These are phyloP conservation scores for Jimgerdemannia flammicorona DNA, from an alignment of 192 early-diverging fungal species.

Conservation along the genomic window DNA sequence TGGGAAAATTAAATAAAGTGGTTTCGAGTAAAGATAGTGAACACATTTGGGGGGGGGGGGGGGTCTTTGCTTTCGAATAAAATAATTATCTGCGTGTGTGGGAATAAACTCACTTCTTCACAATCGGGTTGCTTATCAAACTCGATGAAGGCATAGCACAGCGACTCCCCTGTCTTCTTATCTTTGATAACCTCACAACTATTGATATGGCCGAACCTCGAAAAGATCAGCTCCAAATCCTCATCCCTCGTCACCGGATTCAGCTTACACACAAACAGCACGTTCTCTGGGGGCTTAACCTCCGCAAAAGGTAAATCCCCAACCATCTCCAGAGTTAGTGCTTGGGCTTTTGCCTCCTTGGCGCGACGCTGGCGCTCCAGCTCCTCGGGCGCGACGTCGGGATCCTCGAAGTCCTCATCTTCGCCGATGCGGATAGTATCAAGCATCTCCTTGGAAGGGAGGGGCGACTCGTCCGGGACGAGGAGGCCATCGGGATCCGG, in stretches of 20 bases:
- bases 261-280: constrained; percentile 94
- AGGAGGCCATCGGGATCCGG: constrained; percentile 69
- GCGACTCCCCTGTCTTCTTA: constrained; percentile 71
- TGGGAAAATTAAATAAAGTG: no score
- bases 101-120: constrained; percentile 52
- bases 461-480: constrained; percentile 68
- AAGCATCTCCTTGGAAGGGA: constrained; percentile 70
- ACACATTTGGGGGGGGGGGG: not conserved
- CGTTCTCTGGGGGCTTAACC: constrained; percentile 94
- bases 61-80: not conserved
- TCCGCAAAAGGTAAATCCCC: constrained; percentile 97
- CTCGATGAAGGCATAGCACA: constrained; percentile 96
- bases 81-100: not conserved
- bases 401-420: constrained; percentile 64
- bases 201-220: constrained; percentile 81
- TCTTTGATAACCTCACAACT: constrained; percentile 94
- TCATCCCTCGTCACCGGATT: constrained; percentile 88
- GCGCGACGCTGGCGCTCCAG: constrained; percentile 62
- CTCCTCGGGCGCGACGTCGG: constrained; percentile 55
- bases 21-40: no score
- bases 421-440: constrained; percentile 73
- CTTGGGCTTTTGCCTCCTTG: constrained; percentile 77
- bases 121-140: constrained; percentile 84
- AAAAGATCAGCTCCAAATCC: constrained; percentile 91
- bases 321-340: constrained; percentile 96